These are phyloP conservation scores for Irpex sp. DNA, from an alignment of 1,284 basidiomycete species.

Conservation along the genomic window DNA sequence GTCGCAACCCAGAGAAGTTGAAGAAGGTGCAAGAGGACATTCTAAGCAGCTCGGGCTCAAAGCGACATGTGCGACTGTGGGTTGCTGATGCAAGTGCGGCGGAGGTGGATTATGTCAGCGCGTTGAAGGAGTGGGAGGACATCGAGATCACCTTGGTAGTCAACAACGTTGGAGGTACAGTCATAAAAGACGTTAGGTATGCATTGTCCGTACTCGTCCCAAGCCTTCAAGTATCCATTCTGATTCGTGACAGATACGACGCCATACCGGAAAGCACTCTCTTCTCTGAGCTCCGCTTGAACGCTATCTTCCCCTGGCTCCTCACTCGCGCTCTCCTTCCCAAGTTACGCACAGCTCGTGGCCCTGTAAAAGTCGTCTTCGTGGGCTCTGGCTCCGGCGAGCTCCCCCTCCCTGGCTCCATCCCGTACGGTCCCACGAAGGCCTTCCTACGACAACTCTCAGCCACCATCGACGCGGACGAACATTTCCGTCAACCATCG, in stretches of 20 bases:
- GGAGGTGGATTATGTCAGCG: constrained; percentile 20
- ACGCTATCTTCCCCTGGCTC: constrained; percentile 5
- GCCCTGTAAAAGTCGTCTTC: neutral
- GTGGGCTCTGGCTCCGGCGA: neutral
- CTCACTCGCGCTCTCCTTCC: constrained; percentile 2
- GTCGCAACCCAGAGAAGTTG: constrained; percentile 27
- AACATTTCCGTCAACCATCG: neutral
- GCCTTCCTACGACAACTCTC: constrained; percentile 7
- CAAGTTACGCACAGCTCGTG: neutral
- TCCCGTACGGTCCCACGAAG: constrained; percentile 7
- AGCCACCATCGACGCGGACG: constrained; percentile 3
- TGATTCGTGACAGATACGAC: constrained; percentile 1
- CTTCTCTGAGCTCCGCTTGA: constrained; percentile 5
- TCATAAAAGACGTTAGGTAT: neutral
- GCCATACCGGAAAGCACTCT: constrained; percentile 2
- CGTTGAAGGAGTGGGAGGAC: constrained; percentile 20
- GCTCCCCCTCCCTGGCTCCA: neutral
- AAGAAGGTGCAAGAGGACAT: constrained; percentile 22
- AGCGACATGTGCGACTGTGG: constrained; percentile 23
- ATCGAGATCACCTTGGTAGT: constrained; percentile 28
- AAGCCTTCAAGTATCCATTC: too few relatives aligned
- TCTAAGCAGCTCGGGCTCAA: constrained; percentile 6
- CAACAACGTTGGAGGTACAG: constrained; percentile 26
- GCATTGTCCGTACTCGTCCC: neutral
- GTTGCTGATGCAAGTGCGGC: constrained; percentile 22